Base-by-base conservation (phyloP, 139 green algal genomes). In the Chloropicon primus region DNA sequence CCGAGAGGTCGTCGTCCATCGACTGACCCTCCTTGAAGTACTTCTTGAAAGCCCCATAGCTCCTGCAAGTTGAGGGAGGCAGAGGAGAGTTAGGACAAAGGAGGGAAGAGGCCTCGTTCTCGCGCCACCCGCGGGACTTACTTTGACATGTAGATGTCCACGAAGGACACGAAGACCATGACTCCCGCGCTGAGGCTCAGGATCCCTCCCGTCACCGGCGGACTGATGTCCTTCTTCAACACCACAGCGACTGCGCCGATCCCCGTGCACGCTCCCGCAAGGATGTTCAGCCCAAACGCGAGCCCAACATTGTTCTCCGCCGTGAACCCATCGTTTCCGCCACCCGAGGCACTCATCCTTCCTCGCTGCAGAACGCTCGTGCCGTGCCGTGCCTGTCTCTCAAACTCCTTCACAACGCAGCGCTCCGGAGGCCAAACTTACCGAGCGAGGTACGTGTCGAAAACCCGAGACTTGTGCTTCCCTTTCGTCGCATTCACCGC, bases 141-240 rank as follows among this genome's bases (percentile, higher is more conserved):
- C 76, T 92, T 91, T 22, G 27, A 74, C 71, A 82, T 74, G 0
- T 90, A 84, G 25, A 92, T 91, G 78, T 92, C 87, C 1, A 82
- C 88, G 53, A 92, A 90, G 0, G 85, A 90, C 2, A 92, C 84
- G 74, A 81, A 91, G 22, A 89, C 54, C 88, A 92, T 93, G 1
- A 93, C 88, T 24, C 88, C 88, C 17, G 88, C 88, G n/a, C 81
- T 84, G 10, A 84, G 80, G 1, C 84, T 88, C 2, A 93, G 85
- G 2, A 82, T 77, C 22, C 28, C 85, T 17, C 86, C 85, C 41
- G 41, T 62, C 5, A 17, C 41, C 41, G 17, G 10, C 41, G 41
- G 41, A 17, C 41, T 17, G 41, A 62, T 62, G 41, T 62, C 41
- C 41, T 62, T 62, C 17, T 62, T 62, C 22, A 93, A 82, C 71